Base-by-base conservation (phyloP, 2,329 filamentous ascomycete genomes). In the Colletotrichum sp. region DNA sequence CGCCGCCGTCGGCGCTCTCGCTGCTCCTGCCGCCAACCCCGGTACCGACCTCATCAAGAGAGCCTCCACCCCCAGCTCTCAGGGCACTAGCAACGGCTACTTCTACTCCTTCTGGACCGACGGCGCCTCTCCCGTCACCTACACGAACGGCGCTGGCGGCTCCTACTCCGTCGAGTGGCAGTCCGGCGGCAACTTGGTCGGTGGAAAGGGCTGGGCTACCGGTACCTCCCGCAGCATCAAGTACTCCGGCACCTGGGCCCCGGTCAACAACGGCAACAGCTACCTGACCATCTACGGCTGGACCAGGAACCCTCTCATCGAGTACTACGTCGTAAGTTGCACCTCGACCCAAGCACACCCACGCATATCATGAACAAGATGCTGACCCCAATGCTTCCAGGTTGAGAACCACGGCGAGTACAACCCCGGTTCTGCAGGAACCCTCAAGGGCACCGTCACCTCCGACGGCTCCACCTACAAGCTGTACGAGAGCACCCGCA, bases 181-280 rank as follows among this genome's bases (percentile, higher is more conserved):
- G 58, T 84, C 85, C 66, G 82, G 81, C 48, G 89, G 88, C 48
- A 90, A 91, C 84, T 88, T 91, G 66, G 89, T 91, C 61, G 89
- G 85, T 75, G 90, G 90, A 52, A 92, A 91, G 82, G 90, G 90
- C 48, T 92, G 90, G 90, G 87, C 87, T 70, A 86, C 89, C 21
- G 90, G 90, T 67, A 84, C 21, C 16, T 81, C 74, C 82, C 84
- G 34, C 85, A 88, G 70, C 38, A 82, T 82, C 66, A 82, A 79
- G 38, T 81, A 80, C 79, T 81, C 80, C 26, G 82, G 79, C 55
- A 77, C 79, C 61, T 85, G 82, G 69, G 78, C 74, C 2, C 83
- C 82, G 16, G 70, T 72, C 60, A 79, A 80, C 77, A 80, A 82
- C 71, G 82, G 82, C 36, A 84, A 82, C 79, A 79, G 79, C 77